phyloP scores from a whole-genome alignment of 164 flowering plant genomes.

The Piper betle region DNA sequence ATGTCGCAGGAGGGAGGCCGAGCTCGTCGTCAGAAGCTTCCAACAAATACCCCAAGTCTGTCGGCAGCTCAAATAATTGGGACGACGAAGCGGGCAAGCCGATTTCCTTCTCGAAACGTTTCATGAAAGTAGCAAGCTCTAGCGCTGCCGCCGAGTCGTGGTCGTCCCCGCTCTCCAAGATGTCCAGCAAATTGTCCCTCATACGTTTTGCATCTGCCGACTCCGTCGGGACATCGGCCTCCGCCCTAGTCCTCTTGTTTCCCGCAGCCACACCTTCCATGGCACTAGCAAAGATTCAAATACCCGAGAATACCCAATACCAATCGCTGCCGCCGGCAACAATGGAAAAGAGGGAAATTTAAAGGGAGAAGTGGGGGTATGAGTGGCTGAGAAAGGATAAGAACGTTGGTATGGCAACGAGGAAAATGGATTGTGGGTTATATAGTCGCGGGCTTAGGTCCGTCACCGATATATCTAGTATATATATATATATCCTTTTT shows the following conservation, averaged over 20 bases:
- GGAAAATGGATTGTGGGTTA: too few relatives aligned
- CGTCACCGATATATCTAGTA: too few relatives aligned
- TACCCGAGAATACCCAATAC: not conserved
- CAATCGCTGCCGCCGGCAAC: conserved; percentile 6
- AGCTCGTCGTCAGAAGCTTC: conserved; percentile 84
- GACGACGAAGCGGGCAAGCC: conserved; percentile 4
- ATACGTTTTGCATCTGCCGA: conserved; percentile 40
- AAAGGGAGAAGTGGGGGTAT: not conserved
- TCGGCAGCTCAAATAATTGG: conserved; percentile 24
- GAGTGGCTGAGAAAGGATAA: too few relatives aligned
- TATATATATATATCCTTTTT: too few relatives aligned
- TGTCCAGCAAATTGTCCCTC: conserved; percentile 32
- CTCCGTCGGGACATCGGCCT: conserved; percentile 20
- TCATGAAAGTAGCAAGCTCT: conserved; percentile 56
- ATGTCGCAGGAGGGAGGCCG: conserved; percentile 51
- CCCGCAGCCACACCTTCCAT: conserved; percentile 8
- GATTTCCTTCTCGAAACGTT: conserved; percentile 47
- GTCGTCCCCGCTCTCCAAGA: conserved; percentile 38
- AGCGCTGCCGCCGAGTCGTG: conserved; percentile 9
- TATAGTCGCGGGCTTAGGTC: too few relatives aligned
- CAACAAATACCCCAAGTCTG: conserved; percentile 47
- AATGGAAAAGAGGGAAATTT: not conserved
- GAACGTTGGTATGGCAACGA: too few relatives aligned
- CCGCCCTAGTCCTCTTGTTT: conserved; percentile 29
- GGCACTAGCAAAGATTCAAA: too few relatives aligned